These are phyloP conservation scores for Eucalyptus pauciflora DNA, from an alignment of 345 rosid genomes.

Conservation along the genomic window DNA sequence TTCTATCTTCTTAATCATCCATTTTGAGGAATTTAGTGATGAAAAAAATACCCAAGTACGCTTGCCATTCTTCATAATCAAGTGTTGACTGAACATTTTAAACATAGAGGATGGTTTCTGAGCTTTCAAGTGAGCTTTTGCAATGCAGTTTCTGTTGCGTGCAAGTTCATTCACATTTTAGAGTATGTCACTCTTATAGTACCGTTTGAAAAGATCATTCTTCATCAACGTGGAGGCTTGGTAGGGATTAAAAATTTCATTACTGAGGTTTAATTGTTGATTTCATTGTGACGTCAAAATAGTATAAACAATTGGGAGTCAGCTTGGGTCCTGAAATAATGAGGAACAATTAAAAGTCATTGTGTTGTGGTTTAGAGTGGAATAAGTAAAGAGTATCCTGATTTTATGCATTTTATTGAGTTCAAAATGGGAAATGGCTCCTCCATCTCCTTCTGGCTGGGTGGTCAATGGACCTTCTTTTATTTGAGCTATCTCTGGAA, in stretches of 20 bases:
- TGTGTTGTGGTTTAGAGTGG: neutral
- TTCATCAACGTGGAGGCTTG: neutral
- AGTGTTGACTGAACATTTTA: neutral
- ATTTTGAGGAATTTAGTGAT: neutral
- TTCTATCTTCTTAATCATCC: neutral
- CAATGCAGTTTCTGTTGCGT: neutral
- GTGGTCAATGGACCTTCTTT: neutral
- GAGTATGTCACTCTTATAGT: neutral
- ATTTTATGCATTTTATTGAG: neutral
- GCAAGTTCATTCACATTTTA: neutral
- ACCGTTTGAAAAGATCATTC: neutral
- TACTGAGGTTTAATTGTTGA: neutral
- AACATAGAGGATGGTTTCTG: neutral
- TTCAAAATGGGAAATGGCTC: neutral
- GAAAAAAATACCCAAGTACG: neutral
- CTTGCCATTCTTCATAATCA: neutral
- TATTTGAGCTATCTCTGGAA: neutral
- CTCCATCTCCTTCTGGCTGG: neutral
- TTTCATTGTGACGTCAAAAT: neutral
- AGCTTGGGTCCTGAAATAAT: neutral
- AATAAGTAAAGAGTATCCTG: neutral
- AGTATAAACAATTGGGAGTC: neutral
- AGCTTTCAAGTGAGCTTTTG: neutral
- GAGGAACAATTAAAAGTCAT: neutral
- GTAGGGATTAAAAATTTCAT: neutral